A percentile compares a stretch with the other conserved stretches of the same genome.
Evolutionary conservation across 768 basidiomycete species (phyloP).

Genomic region (Boletus sp.): DNA sequence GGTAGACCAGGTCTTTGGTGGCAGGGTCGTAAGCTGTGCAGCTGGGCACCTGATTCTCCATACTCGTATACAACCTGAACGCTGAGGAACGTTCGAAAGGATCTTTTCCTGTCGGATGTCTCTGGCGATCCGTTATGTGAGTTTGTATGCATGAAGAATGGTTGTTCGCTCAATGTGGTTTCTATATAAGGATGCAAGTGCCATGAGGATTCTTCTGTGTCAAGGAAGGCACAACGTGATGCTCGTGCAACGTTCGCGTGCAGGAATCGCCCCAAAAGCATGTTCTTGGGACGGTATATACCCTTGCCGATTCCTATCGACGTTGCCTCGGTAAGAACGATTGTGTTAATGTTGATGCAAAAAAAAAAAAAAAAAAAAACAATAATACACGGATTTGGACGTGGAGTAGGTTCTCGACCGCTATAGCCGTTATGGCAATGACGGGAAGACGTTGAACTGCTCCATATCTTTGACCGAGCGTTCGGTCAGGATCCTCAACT

Average conservation of each 20-base stretch:
- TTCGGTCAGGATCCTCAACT: not conserved
- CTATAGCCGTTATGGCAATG: not conserved
- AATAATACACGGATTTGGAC: not conserved
- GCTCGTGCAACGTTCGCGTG: not conserved
- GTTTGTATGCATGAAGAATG: not conserved
- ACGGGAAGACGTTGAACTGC: not conserved
- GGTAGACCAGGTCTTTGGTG: slow-evolving; percentile 45
- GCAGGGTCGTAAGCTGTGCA: slow-evolving; percentile 18
- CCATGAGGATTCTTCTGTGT: not conserved
- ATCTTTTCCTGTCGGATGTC: not conserved
- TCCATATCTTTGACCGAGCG: not conserved
- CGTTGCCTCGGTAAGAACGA: not conserved
- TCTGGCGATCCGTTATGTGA: not conserved
- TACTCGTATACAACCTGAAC: slow-evolving; percentile 1
- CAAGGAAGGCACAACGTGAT: not conserved
- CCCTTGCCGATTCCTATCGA: not conserved
- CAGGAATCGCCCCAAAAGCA: not conserved
- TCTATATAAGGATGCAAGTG: not conserved
- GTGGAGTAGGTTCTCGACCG: not conserved
- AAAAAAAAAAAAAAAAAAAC: not conserved
- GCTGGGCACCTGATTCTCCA: slow-evolving; percentile 17
- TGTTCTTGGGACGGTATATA: not conserved
- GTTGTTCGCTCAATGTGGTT: not conserved
- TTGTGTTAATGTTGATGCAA: not conserved
- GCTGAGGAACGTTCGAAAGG: no score